Evolutionary conservation across 116 monocot genomes (phyloP).

Genomic region (Trichopus zeylanicus): DNA sequence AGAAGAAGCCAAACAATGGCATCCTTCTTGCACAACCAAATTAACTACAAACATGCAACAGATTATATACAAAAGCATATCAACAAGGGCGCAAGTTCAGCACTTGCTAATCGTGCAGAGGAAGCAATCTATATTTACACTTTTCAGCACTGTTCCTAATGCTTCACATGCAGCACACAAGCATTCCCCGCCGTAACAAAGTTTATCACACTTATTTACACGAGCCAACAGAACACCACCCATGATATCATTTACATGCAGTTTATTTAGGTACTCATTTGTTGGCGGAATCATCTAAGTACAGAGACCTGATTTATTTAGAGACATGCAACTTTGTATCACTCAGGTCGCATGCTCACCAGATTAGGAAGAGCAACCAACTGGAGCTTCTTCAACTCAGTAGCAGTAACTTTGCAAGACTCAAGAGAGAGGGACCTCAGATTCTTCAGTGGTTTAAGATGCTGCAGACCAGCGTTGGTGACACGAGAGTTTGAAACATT

Average conservation of each 20-base stretch:
- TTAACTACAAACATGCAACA: no score
- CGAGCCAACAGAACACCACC: background rate
- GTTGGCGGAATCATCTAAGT: background rate
- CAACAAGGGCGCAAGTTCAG: background rate
- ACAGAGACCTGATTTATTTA: slow-evolving; percentile 4
- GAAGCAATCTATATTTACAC: slow-evolving; percentile 23
- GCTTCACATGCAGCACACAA: slow-evolving; percentile 5
- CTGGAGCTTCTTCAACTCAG: slow-evolving; percentile 89
- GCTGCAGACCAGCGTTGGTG: slow-evolving; percentile 68
- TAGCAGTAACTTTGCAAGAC: slow-evolving; percentile 83
- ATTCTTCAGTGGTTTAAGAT: slow-evolving; percentile 80
- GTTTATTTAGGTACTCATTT: background rate
- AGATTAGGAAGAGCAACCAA: slow-evolving; percentile 80
- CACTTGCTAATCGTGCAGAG: slow-evolving; percentile 4
- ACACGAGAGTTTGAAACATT: slow-evolving; percentile 76
- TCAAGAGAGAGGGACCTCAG: slow-evolving; percentile 80
- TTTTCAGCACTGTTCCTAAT: slow-evolving; percentile 4
- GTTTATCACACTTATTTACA: background rate
- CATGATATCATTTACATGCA: slow-evolving; percentile 4
- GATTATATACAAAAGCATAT: no score
- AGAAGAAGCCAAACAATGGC: no score
- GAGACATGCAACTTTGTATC: slow-evolving; percentile 1
- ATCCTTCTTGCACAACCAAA: no score
- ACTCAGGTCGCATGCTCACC: slow-evolving; percentile 67
- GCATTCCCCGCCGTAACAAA: background rate